Percentiles rank a stretch among this genome's conserved stretches.
phyloP scores from a whole-genome alignment of 2,329 filamentous ascomycete genomes.

The Anisogramma anomala region DNA sequence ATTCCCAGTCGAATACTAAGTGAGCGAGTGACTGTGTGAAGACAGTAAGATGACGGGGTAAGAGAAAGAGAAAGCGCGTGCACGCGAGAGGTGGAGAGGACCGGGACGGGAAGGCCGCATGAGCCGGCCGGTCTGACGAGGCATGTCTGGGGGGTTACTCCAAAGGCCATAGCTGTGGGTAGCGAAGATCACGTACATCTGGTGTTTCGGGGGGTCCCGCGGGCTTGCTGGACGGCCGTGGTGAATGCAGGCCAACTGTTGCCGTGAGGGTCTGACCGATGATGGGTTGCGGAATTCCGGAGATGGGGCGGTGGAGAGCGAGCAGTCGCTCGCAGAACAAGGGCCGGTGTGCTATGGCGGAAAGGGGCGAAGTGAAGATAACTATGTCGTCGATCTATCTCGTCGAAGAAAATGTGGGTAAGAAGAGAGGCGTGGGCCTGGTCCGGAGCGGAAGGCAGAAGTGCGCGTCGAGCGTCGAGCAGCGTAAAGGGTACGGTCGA shows the following conservation, averaged over 20 bases:
- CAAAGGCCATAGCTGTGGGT: slow-evolving; percentile 13
- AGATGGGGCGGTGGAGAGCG: not conserved
- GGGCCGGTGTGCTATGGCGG: not conserved
- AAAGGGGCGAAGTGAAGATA: not conserved
- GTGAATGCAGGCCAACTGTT: slow-evolving; percentile 11
- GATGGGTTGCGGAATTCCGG: slow-evolving; percentile 8
- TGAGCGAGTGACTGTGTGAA: not conserved
- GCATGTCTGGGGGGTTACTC: slow-evolving; percentile 22
- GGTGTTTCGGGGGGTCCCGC: slow-evolving; percentile 32
- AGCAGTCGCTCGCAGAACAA: not conserved
- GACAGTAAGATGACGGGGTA: not conserved
- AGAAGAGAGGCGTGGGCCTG: slow-evolving; percentile 2
- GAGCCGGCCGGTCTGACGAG: too few relatives aligned
- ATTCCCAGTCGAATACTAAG: slow-evolving; percentile 12
- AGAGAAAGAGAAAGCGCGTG: slow-evolving; percentile 3
- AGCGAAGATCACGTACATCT: slow-evolving; percentile 30
- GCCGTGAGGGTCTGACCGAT: not conserved
- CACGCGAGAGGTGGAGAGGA: slow-evolving; percentile 9
- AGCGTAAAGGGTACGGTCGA: too few relatives aligned
- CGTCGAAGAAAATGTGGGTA: too few relatives aligned
- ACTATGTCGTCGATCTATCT: not conserved
- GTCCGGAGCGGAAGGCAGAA: not conserved
- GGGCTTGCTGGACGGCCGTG: slow-evolving; percentile 21
- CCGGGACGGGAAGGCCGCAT: slow-evolving; percentile 15
- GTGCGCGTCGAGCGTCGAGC: not conserved